Base-by-base conservation (phyloP, 2,329 filamentous ascomycete species). In the Colletotrichum musae region DNA sequence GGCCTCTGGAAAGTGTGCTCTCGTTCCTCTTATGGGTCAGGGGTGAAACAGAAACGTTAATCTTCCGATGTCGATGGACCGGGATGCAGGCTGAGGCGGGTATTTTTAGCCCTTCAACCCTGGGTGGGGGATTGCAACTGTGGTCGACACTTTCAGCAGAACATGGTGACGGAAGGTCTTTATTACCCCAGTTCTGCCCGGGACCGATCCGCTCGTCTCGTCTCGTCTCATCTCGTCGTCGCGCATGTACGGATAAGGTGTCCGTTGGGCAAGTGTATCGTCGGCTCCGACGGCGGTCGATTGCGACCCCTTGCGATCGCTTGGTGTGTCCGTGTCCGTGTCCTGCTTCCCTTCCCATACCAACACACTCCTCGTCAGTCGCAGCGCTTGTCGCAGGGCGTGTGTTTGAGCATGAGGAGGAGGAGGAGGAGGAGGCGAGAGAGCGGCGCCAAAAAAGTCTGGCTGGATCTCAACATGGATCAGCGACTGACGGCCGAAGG, bases 21-120 rank as follows among this genome's bases (percentile, higher is more conserved):
- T 58, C 54, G 39, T 69, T 65, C 54, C 58, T 63, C 60, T 61
- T 48, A 64, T 64, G 69, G 69, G 54, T 52, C 69, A 69, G 53
- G 54, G 59, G 57, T 71, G 69, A 69, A 71, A 70, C 65, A 61
- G 39, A 60, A 69, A 64, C 48, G 65, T 64, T 70, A 71, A 71
- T 71, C 65, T 71, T 71, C 69, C 69, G 65, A 71, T 56, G 59
- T 58, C 36, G 69, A 71, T 65, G 56, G 45, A 60, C 69, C 53
- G 64, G 65, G 69, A 60, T 71, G 43, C 32, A 70, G 62, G 18
- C 70, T 51, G 54, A n/a, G 54, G 62, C 61, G 63, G 59, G 57
- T 71, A 71, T 68, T 70, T 68, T 70, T 70, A 71, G 70, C 64
- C 50, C 7, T 52, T n/a, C 48, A 50, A 58, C 50, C 58, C 63